Evolutionary conservation across 2,329 filamentous ascomycete genomes (phyloP), one percentile per base, ranked within the genome.

Genomic region (Fusarium heterosporum): DNA sequence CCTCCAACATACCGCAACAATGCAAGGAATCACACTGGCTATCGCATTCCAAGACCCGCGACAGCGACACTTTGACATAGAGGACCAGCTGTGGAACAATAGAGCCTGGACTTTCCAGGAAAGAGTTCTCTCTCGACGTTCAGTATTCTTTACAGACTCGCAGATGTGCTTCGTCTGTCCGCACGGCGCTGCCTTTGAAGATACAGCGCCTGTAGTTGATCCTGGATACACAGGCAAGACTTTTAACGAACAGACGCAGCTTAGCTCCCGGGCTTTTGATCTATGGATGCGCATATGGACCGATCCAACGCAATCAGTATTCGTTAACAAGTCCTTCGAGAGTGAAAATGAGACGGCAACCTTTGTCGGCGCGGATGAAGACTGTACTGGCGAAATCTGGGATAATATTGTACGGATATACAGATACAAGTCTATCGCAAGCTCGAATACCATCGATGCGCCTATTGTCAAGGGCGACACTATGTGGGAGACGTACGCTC

Each of bases 111-210:
- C 59, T 0, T 64, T 64, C 3, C 61, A 64, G 17, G 61, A 64
- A 10, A 34, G 61, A 7, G 51, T 58, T 3, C 59, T 64, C 13
- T 64, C 61, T 11, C n/a, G 14, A 9, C 54, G 43, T 19, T 41
- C 61, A 6, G 53, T 64, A 3, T 64, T 52, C 10, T 64, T 64
- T 6, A 64, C 61, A 14, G 30, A 19, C 3, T 49, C 61, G 0
- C 61, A 64, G 7, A 59, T 64, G 42, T 64, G 61, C n/a, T 64
- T 64, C 3, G 59, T 59, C 1, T 64, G 59, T 10, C 43, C 47
- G 1, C 59, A 64, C 1, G 59, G 59, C 14, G 53, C 61, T 2
- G 28, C 28, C 2, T 64, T 53, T 17, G 61, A 64, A 4, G 61
- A 64, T 1, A 64, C 53, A 0, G 19, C 49, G 10, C 32, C 47